A percentile compares a stretch with the other conserved stretches of the same genome.
These are phyloP conservation scores for Allium fistulosum DNA, from an alignment of 106 monocot species.

Conservation along the genomic window DNA sequence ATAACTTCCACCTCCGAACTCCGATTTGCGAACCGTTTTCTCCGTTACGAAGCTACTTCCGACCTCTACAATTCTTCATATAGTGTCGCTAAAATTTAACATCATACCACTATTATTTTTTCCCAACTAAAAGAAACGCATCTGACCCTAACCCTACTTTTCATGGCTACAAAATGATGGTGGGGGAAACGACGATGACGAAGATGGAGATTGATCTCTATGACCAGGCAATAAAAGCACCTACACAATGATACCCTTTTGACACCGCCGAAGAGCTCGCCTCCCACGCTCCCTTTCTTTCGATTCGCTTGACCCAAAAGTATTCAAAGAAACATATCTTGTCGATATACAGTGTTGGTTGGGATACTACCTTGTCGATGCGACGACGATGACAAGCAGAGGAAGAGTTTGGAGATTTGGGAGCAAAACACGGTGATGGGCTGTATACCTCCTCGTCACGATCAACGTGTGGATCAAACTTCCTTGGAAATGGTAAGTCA, in stretches of 20 bases:
- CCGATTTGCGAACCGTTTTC: too few relatives aligned
- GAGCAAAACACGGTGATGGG: conserved; percentile 4
- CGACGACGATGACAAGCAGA: conserved; percentile 1
- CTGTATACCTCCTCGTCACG: conserved; percentile 8
- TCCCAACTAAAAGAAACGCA: too few relatives aligned
- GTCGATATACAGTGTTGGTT: conserved; percentile 43
- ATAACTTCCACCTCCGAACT: too few relatives aligned
- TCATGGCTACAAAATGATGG: conserved; percentile 8
- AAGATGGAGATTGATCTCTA: too few relatives aligned
- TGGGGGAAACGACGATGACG: conserved; percentile 33
- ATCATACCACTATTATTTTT: too few relatives aligned
- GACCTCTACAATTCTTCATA: too few relatives aligned
- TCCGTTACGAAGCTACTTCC: too few relatives aligned
- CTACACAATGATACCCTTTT: too few relatives aligned
- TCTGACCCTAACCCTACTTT: conserved; percentile 73
- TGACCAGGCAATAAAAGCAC: too few relatives aligned
- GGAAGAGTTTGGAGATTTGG: conserved; percentile 34
- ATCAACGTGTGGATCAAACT: conserved; percentile 18
- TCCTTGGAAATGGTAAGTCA: conserved; percentile 19
- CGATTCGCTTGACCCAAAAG: conserved; percentile 26
- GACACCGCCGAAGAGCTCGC: too few relatives aligned
- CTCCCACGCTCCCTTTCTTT: too few relatives aligned
- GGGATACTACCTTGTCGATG: conserved; percentile 10
- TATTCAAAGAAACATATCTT: conserved; percentile 45
- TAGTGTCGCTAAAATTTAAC: too few relatives aligned